Percentiles rank a stretch among this genome's conserved stretches.
Evolutionary conservation across 1,284 basidiomycete genomes (phyloP).

Genomic region (Leucoagaricus sp.): DNA sequence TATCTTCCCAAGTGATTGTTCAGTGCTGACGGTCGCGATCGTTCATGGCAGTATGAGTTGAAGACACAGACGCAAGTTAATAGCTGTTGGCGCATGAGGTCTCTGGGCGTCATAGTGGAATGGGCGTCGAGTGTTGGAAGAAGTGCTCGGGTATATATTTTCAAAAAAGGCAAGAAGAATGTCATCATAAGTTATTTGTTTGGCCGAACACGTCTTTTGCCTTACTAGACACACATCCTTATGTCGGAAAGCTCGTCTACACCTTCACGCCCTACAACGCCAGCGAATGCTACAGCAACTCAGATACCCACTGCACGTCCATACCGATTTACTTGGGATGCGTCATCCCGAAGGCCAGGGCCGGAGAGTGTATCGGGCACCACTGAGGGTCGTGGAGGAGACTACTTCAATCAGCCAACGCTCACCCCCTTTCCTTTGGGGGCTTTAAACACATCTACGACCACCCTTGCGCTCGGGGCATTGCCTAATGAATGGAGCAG

Average conservation of each 20-base stretch:
- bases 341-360: constrained; percentile 49
- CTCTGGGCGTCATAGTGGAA: too few species aligned
- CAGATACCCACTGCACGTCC: constrained; percentile 46
- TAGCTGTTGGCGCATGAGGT: too few species aligned
- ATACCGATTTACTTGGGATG: constrained; percentile 71
- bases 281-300: constrained; percentile 36
- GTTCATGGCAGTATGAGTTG: too few species aligned
- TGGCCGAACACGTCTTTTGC: constrained; percentile 4
- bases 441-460: constrained; percentile 40
- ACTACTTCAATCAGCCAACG: constrained; percentile 26
- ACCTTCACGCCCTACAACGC: constrained; percentile 51
- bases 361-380: constrained; percentile 69
- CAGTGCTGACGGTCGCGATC: not conserved
- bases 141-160: not conserved
- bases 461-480: constrained; percentile 42
- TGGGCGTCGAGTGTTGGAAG: not conserved
- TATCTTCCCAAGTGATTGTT: too few species aligned
- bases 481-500: constrained; percentile 75
- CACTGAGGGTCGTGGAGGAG: constrained; percentile 57
- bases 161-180: not conserved
- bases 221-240: not conserved
- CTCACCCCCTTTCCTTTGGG: constrained; percentile 32
- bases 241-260: constrained; percentile 45
- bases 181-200: not conserved
- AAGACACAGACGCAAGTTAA: too few species aligned